phyloP scores from a whole-genome alignment of 2,329 filamentous ascomycete genomes.

The Aspergillus puulaauensis region DNA sequence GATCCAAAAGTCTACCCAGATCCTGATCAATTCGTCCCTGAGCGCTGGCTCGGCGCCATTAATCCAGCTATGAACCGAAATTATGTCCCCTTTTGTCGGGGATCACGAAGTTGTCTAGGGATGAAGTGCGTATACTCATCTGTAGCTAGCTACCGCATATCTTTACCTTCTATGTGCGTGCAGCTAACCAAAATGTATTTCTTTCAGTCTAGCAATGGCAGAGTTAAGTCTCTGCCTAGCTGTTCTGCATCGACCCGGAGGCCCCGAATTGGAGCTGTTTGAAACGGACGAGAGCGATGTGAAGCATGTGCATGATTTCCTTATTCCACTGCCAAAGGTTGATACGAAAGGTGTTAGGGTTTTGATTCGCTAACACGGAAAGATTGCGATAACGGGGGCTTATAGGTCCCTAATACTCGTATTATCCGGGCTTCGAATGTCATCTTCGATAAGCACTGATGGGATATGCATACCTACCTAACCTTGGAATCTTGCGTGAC shows the following conservation, averaged over 20 bases:
- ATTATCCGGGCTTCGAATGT: too few species aligned
- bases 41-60: conserved; percentile 26
- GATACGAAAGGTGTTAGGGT: conserved; percentile 1
- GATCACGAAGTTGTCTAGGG: conserved; percentile 44
- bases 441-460: too few species aligned
- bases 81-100: conserved; percentile 36
- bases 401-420: too few species aligned
- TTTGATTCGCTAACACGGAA: background rate
- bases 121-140: conserved; percentile 29
- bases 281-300: conserved; percentile 7
- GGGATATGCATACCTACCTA: too few species aligned
- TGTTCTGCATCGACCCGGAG: background rate
- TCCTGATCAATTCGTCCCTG: conserved; percentile 27
- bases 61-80: conserved; percentile 27
- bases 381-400: too few species aligned
- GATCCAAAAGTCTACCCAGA: conserved; percentile 26
- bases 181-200: background rate
- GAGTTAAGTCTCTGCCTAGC: conserved; percentile 66
- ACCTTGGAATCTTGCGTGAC: too few species aligned
- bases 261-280: background rate
- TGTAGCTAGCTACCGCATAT: background rate
- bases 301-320: background rate
- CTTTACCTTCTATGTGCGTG: background rate
- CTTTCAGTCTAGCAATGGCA: conserved; percentile 33
- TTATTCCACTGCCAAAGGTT: background rate